Conservation (phyloP, 2,329 filamentous ascomycete genomes). For the Colletotrichum sp. region DNA sequence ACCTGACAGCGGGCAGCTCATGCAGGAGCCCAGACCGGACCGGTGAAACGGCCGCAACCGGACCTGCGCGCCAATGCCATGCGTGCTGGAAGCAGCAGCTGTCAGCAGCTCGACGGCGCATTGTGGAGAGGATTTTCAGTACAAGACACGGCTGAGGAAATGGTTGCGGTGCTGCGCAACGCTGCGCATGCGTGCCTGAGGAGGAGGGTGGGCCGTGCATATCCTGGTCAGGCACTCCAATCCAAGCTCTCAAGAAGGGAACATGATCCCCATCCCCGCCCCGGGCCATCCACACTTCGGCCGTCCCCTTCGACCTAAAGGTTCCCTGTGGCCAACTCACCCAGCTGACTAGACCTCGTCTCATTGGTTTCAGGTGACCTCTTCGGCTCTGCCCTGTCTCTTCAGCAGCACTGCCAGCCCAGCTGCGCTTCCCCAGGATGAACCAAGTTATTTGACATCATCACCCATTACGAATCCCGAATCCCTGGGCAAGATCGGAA, state of each 20-base stretch:
- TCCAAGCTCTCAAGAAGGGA: not conserved
- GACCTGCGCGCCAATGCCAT: not conserved
- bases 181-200: not conserved
- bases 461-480: constrained; percentile 21
- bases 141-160: not conserved
- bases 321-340: not conserved
- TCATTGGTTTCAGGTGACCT: constrained; percentile 24
- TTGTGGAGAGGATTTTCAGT: not conserved
- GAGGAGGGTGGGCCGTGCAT: constrained; percentile 3
- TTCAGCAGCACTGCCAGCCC: constrained; percentile 3
- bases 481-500: constrained; percentile 5
- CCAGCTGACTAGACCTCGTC: constrained; percentile 18
- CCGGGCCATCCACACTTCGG: constrained; percentile 7
- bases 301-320: not conserved
- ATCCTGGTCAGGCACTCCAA: constrained; percentile 9
- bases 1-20: not conserved
- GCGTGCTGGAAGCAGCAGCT: not conserved
- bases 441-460: constrained; percentile 24
- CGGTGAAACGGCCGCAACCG: constrained; percentile 13
- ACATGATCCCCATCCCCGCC: constrained; percentile 14
- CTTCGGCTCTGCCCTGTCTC: not conserved
- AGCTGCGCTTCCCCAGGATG: constrained; percentile 8
- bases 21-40: constrained; percentile 10
- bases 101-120: not conserved
- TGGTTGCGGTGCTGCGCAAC: not conserved